Percentiles rank a stretch among this genome's conserved stretches.
Evolutionary conservation across 2,329 filamentous ascomycete species (phyloP).

Genomic region (Paracorniculantispora psalliotae): DNA sequence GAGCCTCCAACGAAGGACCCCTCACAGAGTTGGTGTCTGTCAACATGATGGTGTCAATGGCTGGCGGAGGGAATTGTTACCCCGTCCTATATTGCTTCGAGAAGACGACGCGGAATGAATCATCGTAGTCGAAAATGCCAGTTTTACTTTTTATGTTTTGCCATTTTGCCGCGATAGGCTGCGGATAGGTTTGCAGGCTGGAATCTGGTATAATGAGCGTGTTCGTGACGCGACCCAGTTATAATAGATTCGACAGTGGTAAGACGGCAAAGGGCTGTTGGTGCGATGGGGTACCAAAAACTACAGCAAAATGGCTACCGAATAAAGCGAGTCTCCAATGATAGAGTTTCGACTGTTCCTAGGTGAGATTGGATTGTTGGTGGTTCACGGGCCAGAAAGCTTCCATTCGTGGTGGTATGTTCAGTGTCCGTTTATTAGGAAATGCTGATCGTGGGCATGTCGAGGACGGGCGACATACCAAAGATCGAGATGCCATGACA

Average conservation of each 20-base stretch:
- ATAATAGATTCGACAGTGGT: too few species aligned
- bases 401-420: too few species aligned
- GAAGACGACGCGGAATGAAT: not conserved
- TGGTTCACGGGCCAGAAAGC: not conserved
- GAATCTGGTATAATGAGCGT: slow-evolving; percentile 6
- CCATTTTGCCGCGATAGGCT: not conserved
- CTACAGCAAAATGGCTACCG: not conserved
- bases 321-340: too few species aligned
- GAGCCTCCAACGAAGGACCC: not conserved
- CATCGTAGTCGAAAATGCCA: too few species aligned
- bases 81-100: not conserved
- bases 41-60: not conserved
- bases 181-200: too few species aligned
- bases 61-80: not conserved
- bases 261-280: not conserved
- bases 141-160: not conserved
- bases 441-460: not conserved
- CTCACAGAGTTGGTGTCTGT: not conserved
- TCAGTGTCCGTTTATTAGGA: not conserved
- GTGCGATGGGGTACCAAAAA: not conserved
- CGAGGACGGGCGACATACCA: not conserved
- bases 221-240: not conserved
- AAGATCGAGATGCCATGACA: not conserved
- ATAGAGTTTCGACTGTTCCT: too few species aligned
- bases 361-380: not conserved